Evolutionary conservation across 1,284 basidiomycete species (phyloP).

Genomic region (Fomes fomentarius): DNA sequence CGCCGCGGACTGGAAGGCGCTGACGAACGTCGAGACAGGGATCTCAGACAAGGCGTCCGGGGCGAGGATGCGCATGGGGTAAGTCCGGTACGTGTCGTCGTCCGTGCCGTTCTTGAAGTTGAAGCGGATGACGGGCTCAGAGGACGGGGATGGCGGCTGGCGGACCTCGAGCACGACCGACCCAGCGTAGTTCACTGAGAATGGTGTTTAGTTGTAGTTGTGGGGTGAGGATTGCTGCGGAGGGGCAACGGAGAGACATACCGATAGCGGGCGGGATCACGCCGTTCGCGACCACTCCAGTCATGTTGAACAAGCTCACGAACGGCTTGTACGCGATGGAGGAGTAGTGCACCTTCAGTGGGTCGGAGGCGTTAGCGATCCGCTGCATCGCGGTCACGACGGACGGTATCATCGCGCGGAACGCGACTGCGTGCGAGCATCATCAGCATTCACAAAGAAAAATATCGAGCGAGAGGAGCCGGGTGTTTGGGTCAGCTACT

Average conservation of each 20-base stretch:
- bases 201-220: conserved; percentile 2
- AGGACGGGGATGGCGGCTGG: conserved; percentile 26
- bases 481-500: background rate
- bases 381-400: conserved; percentile 45
- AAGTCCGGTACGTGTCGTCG: conserved; percentile 33
- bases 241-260: conserved; percentile 8
- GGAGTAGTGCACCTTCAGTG: conserved; percentile 47
- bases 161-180: conserved; percentile 45
- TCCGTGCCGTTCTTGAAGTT: conserved; percentile 62
- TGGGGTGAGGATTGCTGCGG: too few species aligned
- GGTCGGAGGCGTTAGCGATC: conserved; percentile 46
- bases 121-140: conserved; percentile 51
- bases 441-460: too few species aligned
- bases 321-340: conserved; percentile 58
- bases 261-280: conserved; percentile 40
- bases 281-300: conserved; percentile 37
- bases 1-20: conserved; percentile 51
- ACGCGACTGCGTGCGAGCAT: conserved; percentile 41
- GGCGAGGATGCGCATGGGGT: conserved; percentile 33
- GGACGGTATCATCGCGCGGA: conserved; percentile 47
- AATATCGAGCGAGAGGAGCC: too few species aligned
- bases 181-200: conserved; percentile 49
- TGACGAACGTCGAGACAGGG: conserved; percentile 57
- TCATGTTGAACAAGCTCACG: conserved; percentile 57
- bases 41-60: conserved; percentile 37